A percentile compares a stretch with the other conserved stretches of the same genome.
Conservation (phyloP, 2,329 filamentous ascomycete genomes). For the Aspergillus brunneoviolaceus region DNA sequence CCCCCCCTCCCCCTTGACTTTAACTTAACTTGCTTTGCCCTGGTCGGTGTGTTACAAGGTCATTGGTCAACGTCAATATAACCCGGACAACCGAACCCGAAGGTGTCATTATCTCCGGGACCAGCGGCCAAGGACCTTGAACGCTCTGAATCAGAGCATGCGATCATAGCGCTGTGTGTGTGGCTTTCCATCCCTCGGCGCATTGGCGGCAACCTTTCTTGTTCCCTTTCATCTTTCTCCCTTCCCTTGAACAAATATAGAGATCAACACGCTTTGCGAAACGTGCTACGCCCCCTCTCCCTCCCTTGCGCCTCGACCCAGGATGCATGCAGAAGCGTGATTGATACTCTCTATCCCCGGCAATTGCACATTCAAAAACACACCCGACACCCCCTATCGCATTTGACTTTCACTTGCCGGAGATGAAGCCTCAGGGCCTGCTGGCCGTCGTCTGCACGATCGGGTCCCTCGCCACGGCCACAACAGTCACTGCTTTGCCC, state of each 20-base stretch:
- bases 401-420: slow-evolving; percentile 4
- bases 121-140: not conserved
- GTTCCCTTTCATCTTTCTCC: not conserved
- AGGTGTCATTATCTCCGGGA: not conserved
- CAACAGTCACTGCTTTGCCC: not conserved
- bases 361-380: not conserved
- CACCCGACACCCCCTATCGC: not conserved
- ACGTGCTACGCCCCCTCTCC: not conserved
- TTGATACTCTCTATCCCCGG: not conserved
- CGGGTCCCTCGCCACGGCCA: slow-evolving; percentile 17
- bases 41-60: not conserved
- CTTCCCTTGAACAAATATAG: not conserved
- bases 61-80: not conserved
- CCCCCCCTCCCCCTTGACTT: not conserved
- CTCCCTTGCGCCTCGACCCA: slow-evolving; percentile 3
- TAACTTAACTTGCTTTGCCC: not conserved
- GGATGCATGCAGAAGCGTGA: slow-evolving; percentile 20
- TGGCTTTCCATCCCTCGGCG: not conserved
- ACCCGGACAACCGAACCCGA: not conserved
- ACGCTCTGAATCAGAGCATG: not conserved
- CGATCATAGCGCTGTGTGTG: not conserved
- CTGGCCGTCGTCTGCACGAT: slow-evolving; percentile 21
- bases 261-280: not conserved
- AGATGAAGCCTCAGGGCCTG: slow-evolving; percentile 24
- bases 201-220: not conserved